Conservation (phyloP, 2,329 filamentous ascomycete species). For the Passalora sequoiae region DNA sequence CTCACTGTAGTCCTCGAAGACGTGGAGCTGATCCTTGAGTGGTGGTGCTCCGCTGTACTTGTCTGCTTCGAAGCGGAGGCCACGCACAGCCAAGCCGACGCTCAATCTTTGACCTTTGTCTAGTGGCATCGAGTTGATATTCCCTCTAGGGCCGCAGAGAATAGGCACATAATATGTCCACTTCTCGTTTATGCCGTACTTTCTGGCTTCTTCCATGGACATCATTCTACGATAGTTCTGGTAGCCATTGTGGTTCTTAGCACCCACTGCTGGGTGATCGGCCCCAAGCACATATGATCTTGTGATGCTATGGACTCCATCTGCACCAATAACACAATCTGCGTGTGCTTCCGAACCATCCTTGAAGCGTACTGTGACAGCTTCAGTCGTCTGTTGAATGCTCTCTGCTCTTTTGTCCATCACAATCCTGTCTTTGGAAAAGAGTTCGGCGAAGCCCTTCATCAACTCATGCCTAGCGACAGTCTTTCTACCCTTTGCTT, state of each 20-base stretch:
- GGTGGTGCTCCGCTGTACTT: constrained; percentile 9
- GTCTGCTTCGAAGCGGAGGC: constrained; percentile 20
- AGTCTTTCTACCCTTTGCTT: constrained; percentile 33
- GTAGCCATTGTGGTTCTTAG: constrained; percentile 32
- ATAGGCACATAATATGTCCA: constrained; percentile 31
- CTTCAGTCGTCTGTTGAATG: constrained; percentile 32
- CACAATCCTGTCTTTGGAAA: constrained; percentile 41
- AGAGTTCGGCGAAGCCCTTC: constrained; percentile 43
- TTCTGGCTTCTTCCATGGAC: constrained; percentile 25
- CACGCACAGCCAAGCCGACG: constrained; percentile 28
- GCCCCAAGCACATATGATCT: constrained; percentile 40
- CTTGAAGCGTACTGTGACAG: constrained; percentile 41
- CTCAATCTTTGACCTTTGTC: constrained; percentile 29
- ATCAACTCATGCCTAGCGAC: constrained; percentile 49
- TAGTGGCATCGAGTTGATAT: constrained; percentile 32
- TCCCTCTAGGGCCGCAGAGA: constrained; percentile 30
- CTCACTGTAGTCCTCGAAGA: constrained; percentile 28
- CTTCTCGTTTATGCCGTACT: constrained; percentile 28
- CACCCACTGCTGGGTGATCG: constrained; percentile 30
- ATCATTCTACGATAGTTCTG: constrained; percentile 32
- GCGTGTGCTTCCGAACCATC: constrained; percentile 44
- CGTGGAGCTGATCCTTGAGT: constrained; percentile 15
- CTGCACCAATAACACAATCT: constrained; percentile 50
- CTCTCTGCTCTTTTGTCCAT: constrained; percentile 41
- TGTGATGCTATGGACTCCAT: constrained; percentile 50